Percentiles rank a stretch among this genome's conserved stretches.
These are phyloP conservation scores for Jatropha multifida DNA, from an alignment of 441 rosid genomes.

Conservation along the genomic window DNA sequence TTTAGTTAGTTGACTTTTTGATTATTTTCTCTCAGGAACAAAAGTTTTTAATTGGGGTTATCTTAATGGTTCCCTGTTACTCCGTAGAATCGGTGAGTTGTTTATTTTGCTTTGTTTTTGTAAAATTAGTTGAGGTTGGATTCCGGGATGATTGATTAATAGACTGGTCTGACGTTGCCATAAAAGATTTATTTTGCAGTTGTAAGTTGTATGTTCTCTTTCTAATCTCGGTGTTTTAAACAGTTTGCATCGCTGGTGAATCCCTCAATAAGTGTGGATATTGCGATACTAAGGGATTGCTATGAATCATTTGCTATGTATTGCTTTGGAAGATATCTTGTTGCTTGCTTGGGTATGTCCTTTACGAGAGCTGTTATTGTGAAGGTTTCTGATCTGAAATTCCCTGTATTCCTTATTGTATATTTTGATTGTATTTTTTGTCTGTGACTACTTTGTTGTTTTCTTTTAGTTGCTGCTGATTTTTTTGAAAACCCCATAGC, in stretches of 20 bases:
- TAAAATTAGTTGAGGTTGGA: not conserved
- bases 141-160: not conserved
- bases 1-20: not conserved
- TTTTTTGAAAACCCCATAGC: not conserved
- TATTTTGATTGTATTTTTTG: slow-evolving; percentile 1
- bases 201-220: not conserved
- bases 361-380: slow-evolving; percentile 21
- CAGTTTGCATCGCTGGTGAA: slow-evolving; percentile 92
- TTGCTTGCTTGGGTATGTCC: slow-evolving; percentile 94
- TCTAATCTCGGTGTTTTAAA: slow-evolving; percentile 22
- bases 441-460: not conserved
- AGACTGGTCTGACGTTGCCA: not conserved
- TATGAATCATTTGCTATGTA: slow-evolving; percentile 99
- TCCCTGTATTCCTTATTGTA: not conserved
- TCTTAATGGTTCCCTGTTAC: slow-evolving; percentile 98
- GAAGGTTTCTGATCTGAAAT: not conserved
- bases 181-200: not conserved
- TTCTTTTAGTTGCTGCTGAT: not conserved
- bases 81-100: slow-evolving; percentile 84
- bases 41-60: slow-evolving; percentile 94
- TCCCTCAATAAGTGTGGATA: slow-evolving; percentile 89
- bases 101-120: not conserved
- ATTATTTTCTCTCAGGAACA: slow-evolving; percentile 66
- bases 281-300: slow-evolving; percentile 94
- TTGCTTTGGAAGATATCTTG: slow-evolving; percentile 99